Base-by-base conservation (phyloP, 1,284 basidiomycete genomes). In the Trichosporon inkin region DNA sequence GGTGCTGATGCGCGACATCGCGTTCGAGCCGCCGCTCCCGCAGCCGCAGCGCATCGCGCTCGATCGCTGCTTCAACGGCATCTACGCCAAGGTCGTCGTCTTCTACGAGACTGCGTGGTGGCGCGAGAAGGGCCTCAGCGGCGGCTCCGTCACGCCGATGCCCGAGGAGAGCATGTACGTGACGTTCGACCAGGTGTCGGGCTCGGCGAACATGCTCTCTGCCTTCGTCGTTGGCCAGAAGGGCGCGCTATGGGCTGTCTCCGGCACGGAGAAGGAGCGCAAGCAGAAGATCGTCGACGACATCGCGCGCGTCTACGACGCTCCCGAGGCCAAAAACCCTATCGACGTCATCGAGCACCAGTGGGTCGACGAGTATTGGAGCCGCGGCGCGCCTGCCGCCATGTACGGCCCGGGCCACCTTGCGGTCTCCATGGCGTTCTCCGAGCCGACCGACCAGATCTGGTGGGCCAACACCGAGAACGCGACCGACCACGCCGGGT, bases 381-480 rank as follows among this genome's bases (percentile, higher is more conserved):
- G 19, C n/a, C 49, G 55, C 11, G 54, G 53, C 10, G 54, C 47
- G 1, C 54, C 54, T 7, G 38, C n/a, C 10, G 54, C 40, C 13
- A 6, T 60, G 6, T 51, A 22, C 20, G 14, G 24, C 7, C 58
- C 58, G 0, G 58, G 58, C 8, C 58, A 60, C 44, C 34, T 60
- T 4, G 24, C 22, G 16, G 10, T 53, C 34, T 17, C 16, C 1
- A 6, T 20, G 11, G 51, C 52, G n/a, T 54, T 47, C 32, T n/a
- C 2, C 4, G 0, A 35, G 19, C 61, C 61, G 24, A 47, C 55
- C n/a, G 61, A 47, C 10, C 17, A 24, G 36, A 20, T 63, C 22
- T 58, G 39, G 55, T 63, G 60, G 36, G 62, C 55, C 8, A 58
- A 58, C 14, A 60, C 62, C 10, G 62, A 63, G 41, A 56, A 54